Percentiles rank a stretch among this genome's conserved stretches.
Conservation (phyloP, 257 asterid genomes). For the Coffea canephora region DNA sequence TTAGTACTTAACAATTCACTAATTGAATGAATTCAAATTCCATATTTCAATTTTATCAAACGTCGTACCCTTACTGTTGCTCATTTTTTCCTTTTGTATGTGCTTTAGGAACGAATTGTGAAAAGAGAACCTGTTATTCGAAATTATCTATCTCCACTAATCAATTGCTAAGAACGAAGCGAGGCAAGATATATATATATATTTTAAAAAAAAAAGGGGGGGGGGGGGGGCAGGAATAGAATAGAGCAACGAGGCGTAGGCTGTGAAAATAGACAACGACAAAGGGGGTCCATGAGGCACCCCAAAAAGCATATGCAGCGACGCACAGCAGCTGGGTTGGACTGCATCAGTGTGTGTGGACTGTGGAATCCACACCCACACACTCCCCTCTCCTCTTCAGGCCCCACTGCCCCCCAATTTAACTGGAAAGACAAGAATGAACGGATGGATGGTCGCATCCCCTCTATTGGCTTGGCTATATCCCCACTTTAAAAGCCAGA, state of each 20-base stretch:
- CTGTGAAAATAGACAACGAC: background rate
- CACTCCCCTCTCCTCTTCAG: too few relatives aligned
- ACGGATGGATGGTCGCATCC: background rate
- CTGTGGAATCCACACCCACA: conserved; percentile 4
- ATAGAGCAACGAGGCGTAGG: background rate
- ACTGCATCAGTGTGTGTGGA: background rate
- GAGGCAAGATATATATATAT: too few relatives aligned
- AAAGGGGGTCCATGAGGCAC: background rate
- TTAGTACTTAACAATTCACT: too few relatives aligned
- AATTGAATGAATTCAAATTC: too few relatives aligned
- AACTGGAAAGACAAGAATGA: background rate
- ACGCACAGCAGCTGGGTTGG: conserved; percentile 26
- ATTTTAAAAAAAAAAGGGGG: too few relatives aligned
- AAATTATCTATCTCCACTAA: too few relatives aligned
- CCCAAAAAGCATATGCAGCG: conserved; percentile 27
- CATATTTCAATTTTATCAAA: too few relatives aligned
- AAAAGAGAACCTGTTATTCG: too few relatives aligned
- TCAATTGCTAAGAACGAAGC: too few relatives aligned
- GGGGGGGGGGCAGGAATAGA: background rate
- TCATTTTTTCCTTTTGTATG: too few relatives aligned
- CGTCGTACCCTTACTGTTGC: too few relatives aligned
- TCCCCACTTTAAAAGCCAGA: conserved; percentile 3
- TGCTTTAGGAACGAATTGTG: too few relatives aligned
- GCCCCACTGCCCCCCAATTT: background rate
- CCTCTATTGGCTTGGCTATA: conserved; percentile 15